Conservation (phyloP, 2,329 filamentous ascomycete species). For the Cladophialophora exuberans region DNA sequence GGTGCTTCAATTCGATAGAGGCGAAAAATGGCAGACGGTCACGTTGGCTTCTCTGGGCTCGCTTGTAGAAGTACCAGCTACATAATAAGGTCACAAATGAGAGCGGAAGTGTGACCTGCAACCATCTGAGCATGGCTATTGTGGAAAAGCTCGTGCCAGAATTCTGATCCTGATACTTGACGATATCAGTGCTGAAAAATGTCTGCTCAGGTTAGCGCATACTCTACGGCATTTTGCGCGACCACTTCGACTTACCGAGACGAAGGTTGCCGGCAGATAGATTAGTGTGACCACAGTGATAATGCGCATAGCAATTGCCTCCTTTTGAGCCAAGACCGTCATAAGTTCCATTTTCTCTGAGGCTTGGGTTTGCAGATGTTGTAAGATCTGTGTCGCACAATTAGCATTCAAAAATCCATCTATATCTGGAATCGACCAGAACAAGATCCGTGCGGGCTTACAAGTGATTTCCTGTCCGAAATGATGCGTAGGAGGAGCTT, state of each 20-base stretch:
- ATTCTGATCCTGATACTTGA: constrained; percentile 41
- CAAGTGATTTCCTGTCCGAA: constrained; percentile 41
- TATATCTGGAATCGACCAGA: no score
- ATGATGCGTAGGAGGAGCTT: constrained; percentile 41
- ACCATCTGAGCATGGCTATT: constrained; percentile 40
- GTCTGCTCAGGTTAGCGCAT: constrained; percentile 32
- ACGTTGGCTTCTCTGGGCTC: no score
- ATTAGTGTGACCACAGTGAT: constrained; percentile 40
- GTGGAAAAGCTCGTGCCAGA: no score
- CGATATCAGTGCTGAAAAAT: constrained; percentile 46
- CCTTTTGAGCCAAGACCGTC: constrained; percentile 37
- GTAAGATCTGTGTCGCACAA: constrained; percentile 35
- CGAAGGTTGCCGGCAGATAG: constrained; percentile 42
- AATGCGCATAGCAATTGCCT: constrained; percentile 40
- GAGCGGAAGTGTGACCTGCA: constrained; percentile 44
- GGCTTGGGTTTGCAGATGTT: constrained; percentile 41
- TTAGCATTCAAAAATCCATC: neutral
- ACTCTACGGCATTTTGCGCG: neutral
- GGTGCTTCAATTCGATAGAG: no score
- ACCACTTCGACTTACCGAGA: constrained; percentile 35
- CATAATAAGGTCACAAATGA: constrained; percentile 41
- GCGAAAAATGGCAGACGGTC: no score
- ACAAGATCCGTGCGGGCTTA: neutral
- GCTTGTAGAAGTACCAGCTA: no score
- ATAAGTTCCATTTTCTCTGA: constrained; percentile 37